Conservation (phyloP, 768 basidiomycete species). For the Mycena haematopus region DNA sequence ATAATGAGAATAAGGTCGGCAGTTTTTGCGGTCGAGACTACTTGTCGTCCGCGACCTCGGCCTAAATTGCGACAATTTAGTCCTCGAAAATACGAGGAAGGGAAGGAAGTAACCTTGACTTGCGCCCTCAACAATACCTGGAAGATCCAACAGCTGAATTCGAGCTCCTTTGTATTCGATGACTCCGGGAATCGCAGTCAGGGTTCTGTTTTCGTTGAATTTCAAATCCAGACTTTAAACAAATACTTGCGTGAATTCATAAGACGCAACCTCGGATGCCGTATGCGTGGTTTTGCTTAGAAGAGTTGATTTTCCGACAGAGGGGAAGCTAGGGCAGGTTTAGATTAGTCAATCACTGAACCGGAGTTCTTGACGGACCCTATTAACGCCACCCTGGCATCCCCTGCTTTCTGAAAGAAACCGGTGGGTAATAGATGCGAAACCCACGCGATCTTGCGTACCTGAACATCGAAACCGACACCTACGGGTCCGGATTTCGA, state of each 20-base stretch:
- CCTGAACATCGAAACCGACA: constrained; percentile 88
- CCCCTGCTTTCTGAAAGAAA: constrained; percentile 60
- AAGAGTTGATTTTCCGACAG: constrained; percentile 95
- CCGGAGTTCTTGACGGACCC: constrained; percentile 45
- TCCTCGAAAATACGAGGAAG: background rate
- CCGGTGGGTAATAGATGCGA: background rate
- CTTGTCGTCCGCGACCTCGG: constrained; percentile 93
- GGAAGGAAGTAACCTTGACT: constrained; percentile 60
- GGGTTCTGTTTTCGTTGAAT: constrained; percentile 21
- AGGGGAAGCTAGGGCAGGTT: constrained; percentile 64
- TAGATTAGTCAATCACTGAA: background rate
- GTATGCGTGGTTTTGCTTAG: constrained; percentile 93
- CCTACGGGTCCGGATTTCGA: constrained; percentile 83
- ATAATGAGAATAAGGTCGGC: constrained; percentile 93
- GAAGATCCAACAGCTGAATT: constrained; percentile 93
- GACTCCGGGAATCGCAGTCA: constrained; percentile 93
- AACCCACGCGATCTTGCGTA: constrained; percentile 34
- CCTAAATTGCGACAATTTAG: constrained; percentile 43
- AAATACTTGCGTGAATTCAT: constrained; percentile 93
- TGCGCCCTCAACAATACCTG: constrained; percentile 94
- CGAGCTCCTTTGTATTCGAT: constrained; percentile 92
- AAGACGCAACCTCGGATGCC: constrained; percentile 85
- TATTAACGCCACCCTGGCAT: constrained; percentile 90
- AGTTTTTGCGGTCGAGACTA: constrained; percentile 92
- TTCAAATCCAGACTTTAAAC: constrained; percentile 7